Percentiles rank a stretch among this genome's conserved stretches.
These are phyloP conservation scores for Niveomyces coronatus DNA, from an alignment of 2,329 filamentous ascomycete genomes.

Conservation along the genomic window DNA sequence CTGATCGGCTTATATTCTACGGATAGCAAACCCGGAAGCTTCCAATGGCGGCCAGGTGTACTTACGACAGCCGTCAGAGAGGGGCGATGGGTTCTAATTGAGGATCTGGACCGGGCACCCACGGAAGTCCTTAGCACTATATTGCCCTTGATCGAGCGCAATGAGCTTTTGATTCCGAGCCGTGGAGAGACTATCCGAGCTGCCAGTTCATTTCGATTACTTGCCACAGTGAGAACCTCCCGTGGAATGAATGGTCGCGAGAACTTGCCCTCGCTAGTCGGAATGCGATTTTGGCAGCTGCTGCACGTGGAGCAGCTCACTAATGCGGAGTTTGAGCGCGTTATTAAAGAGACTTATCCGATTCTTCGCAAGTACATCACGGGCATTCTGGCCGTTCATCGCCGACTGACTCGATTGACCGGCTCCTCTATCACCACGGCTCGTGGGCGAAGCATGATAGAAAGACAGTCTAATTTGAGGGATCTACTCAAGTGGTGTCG, in stretches of 20 bases:
- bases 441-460: constrained; percentile 32
- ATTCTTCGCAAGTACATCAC: constrained; percentile 52
- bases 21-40: constrained; percentile 76
- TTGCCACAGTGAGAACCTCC: constrained; percentile 80
- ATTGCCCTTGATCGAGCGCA: constrained; percentile 81
- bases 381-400: constrained; percentile 50
- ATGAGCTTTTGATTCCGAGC: constrained; percentile 83
- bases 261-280: constrained; percentile 65
- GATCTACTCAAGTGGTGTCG: constrained; percentile 90
- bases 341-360: constrained; percentile 63
- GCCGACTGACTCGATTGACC: constrained; percentile 40
- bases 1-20: constrained; percentile 91
- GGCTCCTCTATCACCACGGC: constrained; percentile 29
- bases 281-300: constrained; percentile 74
- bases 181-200: constrained; percentile 79
- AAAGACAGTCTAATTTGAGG: constrained; percentile 53
- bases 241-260: constrained; percentile 56
- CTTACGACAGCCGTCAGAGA: constrained; percentile 89
- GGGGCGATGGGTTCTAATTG: constrained; percentile 93
- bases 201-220: constrained; percentile 74
- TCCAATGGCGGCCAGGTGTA: constrained; percentile 85
- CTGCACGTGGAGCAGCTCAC: constrained; percentile 59
- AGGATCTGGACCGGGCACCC: constrained; percentile 90
- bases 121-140: constrained; percentile 91
- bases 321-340: constrained; percentile 59